Evolutionary conservation across 2,329 filamentous ascomycete genomes (phyloP).

Genomic region (Coniosporium tulheliwenetii): DNA sequence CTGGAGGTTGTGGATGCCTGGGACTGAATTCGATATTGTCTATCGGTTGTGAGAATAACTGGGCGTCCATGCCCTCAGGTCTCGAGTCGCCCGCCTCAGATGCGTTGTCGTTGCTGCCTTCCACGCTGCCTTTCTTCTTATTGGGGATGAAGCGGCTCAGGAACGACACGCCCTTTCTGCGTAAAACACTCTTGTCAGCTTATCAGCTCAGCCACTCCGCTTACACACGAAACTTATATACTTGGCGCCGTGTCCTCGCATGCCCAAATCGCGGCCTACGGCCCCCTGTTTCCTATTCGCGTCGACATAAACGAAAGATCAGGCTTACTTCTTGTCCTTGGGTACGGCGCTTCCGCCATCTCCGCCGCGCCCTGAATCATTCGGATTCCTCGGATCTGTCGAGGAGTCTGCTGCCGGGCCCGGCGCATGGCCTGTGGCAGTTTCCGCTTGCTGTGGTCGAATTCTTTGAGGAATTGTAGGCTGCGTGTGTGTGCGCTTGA

Average conservation of each 20-base stretch:
- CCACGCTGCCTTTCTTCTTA: conserved; percentile 54
- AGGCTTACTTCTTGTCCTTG: conserved; percentile 21
- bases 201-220: not conserved
- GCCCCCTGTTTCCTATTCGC: too few species aligned
- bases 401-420: conserved; percentile 34
- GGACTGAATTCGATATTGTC: conserved; percentile 65
- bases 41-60: conserved; percentile 64
- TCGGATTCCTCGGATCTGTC: conserved; percentile 14
- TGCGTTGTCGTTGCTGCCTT: conserved; percentile 40
- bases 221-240: not conserved
- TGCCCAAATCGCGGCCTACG: too few species aligned
- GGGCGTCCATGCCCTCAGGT: conserved; percentile 67
- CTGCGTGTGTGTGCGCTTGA: conserved; percentile 52
- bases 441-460: conserved; percentile 28
- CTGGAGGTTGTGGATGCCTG: conserved; percentile 71
- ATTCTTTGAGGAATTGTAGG: conserved; percentile 38
- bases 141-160: conserved; percentile 68
- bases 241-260: too few species aligned
- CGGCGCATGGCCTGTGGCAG: conserved; percentile 13
- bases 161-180: conserved; percentile 77
- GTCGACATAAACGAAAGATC: not conserved
- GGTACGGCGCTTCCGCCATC: conserved; percentile 8
- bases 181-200: not conserved
- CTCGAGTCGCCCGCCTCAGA: conserved; percentile 55
- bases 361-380: conserved; percentile 11